Evolutionary conservation across 805 yeast species (phyloP).

Genomic region (Teunomyces kruisii): DNA sequence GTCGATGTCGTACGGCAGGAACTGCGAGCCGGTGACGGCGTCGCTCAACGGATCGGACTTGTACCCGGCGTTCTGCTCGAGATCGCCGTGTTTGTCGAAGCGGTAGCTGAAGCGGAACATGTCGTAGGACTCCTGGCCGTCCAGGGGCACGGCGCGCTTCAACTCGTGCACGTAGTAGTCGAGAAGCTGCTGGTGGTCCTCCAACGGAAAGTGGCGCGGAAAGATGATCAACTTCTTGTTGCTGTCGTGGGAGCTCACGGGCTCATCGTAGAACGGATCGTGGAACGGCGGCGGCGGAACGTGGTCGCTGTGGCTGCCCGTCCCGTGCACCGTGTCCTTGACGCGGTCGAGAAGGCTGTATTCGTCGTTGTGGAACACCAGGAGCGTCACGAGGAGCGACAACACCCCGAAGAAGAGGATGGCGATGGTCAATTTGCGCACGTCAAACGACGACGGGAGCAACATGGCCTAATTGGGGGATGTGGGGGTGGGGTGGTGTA

Average conservation of each 20-base stretch:
- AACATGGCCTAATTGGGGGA: too few relatives aligned
- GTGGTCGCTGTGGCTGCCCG: neutral
- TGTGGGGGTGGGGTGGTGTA: too few relatives aligned
- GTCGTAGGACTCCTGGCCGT: neutral
- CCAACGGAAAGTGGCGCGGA: neutral
- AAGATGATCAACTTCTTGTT: conserved; percentile 3
- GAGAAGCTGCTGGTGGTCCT: neutral
- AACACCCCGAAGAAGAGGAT: neutral
- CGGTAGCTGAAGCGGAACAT: conserved; percentile 3
- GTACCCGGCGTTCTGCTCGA: neutral
- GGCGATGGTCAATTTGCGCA: conserved; percentile 1
- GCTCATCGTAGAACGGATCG: neutral
- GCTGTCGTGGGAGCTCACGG: conserved; percentile 1
- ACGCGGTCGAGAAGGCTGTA: conserved; percentile 1
- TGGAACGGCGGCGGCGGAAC: neutral
- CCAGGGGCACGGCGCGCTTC: neutral
- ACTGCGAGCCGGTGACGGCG: neutral
- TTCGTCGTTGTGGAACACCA: neutral
- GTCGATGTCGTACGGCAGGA: conserved; percentile 1
- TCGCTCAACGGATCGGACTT: conserved; percentile 1
- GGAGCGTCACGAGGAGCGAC: neutral
- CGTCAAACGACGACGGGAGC: conserved; percentile 1
- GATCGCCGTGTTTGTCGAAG: neutral
- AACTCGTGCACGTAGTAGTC: conserved; percentile 3
- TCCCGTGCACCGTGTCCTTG: neutral